Conservation (phyloP, 768 basidiomycete genomes). For the Leccinum olivaceopallidum region DNA sequence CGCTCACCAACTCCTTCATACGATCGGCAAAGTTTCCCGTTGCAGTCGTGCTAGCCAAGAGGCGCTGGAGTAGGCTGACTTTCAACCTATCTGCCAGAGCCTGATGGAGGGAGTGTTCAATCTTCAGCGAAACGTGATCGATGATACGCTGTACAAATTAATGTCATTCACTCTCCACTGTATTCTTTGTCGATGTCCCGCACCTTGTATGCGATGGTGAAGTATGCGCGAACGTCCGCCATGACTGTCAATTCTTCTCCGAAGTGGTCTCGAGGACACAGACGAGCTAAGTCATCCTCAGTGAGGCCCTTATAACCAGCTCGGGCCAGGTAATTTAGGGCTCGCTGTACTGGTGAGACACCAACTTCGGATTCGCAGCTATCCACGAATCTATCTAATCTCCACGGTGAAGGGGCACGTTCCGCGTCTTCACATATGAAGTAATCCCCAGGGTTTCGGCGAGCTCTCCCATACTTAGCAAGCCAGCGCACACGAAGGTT, state of each 20-base stretch:
- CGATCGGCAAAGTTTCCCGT: slow-evolving; percentile 25
- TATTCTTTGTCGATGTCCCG: not conserved
- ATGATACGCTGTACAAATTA: slow-evolving; percentile 46
- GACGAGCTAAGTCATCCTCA: slow-evolving; percentile 26
- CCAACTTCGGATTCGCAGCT: too few relatives aligned
- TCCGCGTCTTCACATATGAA: too few relatives aligned
- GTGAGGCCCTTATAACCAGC: slow-evolving; percentile 28
- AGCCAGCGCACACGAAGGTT: slow-evolving; percentile 28
- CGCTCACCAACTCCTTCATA: slow-evolving; percentile 44
- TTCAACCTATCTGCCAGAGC: slow-evolving; percentile 38
- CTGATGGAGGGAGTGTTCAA: slow-evolving; percentile 47
- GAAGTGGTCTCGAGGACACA: slow-evolving; percentile 30
- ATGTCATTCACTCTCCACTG: not conserved
- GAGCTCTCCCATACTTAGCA: slow-evolving; percentile 22
- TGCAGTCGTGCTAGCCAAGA: slow-evolving; percentile 26
- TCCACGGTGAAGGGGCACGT: too few relatives aligned
- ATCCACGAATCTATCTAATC: too few relatives aligned
- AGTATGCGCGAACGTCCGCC: slow-evolving; percentile 58
- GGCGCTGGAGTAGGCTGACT: slow-evolving; percentile 34
- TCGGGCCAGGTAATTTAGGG: slow-evolving; percentile 31
- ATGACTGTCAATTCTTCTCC: slow-evolving; percentile 50
- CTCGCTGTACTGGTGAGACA: not conserved
- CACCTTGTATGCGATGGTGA: slow-evolving; percentile 55
- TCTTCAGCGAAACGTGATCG: slow-evolving; percentile 52
- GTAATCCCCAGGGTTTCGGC: not conserved